These are phyloP conservation scores for Rhamnella rubrinervis DNA, from an alignment of 331 rosid genomes.

Conservation along the genomic window DNA sequence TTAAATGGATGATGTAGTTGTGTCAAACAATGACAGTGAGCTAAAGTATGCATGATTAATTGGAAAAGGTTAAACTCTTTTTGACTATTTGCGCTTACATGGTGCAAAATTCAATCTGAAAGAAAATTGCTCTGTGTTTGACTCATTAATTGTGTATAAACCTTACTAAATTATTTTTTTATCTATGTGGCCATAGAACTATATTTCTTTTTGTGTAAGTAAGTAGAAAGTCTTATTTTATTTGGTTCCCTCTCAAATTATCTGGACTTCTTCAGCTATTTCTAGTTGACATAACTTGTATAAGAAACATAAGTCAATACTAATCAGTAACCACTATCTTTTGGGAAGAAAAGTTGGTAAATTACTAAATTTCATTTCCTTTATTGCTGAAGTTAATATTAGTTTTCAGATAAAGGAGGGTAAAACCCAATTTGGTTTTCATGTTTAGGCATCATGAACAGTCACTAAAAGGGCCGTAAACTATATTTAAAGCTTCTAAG, in stretches of 20 bases:
- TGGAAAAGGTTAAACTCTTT: conserved; percentile 1
- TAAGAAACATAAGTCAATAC: no score
- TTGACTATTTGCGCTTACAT: conserved; percentile 4
- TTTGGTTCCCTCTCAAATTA: no score
- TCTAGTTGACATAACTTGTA: no score
- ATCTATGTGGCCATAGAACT: no score
- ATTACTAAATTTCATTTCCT: no score
- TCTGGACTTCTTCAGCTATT: no score
- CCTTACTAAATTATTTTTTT: no score
- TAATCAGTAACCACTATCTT: not conserved
- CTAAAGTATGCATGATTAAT: not conserved
- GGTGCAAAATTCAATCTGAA: not conserved
- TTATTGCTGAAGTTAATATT: no score
- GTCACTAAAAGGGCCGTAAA: not conserved
- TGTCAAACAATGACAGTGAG: not conserved
- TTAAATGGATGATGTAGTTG: not conserved
- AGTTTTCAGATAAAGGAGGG: not conserved
- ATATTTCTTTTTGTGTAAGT: no score
- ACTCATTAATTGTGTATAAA: not conserved
- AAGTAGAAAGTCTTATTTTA: no score
- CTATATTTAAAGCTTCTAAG: not conserved
- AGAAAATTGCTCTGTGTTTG: not conserved
- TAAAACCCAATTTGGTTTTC: not conserved
- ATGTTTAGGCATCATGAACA: not conserved
- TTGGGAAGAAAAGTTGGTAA: not conserved